phyloP scores from a whole-genome alignment of 2,329 filamentous ascomycete genomes.

The Diaporthe aspalathi region DNA sequence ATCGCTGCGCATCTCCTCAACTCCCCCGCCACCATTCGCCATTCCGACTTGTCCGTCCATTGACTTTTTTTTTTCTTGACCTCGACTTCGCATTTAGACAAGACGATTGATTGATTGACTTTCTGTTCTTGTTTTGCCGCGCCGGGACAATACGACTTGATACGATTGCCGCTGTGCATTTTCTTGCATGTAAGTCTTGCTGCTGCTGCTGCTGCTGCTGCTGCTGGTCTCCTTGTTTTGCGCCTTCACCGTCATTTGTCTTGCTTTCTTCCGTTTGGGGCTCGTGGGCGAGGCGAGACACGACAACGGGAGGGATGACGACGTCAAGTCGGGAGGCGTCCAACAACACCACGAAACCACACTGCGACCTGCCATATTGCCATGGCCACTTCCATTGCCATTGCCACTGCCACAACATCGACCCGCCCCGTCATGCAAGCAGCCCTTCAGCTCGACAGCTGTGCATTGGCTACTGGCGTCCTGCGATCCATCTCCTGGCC shows the following conservation, averaged over 20 bases:
- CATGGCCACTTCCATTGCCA: background rate
- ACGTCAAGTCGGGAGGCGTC: background rate
- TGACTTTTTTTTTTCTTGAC: slow-evolving; percentile 10
- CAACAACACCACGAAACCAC: slow-evolving; percentile 9
- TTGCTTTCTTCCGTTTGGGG: background rate
- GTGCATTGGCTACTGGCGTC: background rate
- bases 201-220: too few species aligned
- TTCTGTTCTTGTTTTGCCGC: background rate
- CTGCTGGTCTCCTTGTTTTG: slow-evolving; percentile 4
- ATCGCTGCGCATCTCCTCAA: background rate
- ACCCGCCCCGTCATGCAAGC: background rate
- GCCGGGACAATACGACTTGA: slow-evolving; percentile 3
- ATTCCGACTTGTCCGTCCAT: slow-evolving; percentile 2
- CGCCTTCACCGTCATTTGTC: background rate
- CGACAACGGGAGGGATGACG: background rate
- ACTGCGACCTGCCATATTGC: background rate
- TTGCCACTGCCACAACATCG: background rate
- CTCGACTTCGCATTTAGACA: slow-evolving; percentile 17
- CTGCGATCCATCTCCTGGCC: background rate
- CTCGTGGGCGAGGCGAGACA: background rate
- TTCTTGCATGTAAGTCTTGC: slow-evolving; percentile 12
- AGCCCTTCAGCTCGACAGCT: background rate
- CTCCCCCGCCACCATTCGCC: slow-evolving; percentile 7
- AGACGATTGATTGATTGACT: slow-evolving; percentile 25
- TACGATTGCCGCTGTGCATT: background rate